Evolutionary conservation across 768 basidiomycete genomes (phyloP), one percentile per base, ranked within the genome.

Genomic region (Paxillus ammoniavirescens): DNA sequence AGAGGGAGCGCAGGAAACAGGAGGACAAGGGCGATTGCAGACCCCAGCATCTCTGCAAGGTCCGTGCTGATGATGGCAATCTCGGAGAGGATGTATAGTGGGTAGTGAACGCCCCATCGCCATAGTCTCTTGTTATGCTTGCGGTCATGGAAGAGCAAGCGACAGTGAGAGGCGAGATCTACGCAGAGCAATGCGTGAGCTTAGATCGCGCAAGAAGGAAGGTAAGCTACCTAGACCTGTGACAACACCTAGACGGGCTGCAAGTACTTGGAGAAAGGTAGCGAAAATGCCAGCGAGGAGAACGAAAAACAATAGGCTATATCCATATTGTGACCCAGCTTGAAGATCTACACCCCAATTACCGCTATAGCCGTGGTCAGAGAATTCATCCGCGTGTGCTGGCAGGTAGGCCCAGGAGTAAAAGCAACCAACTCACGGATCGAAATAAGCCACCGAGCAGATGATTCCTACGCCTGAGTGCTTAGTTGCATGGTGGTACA

Each of bases 261-360:
- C 85, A 41, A 94, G 79, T 23, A 88, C 79, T 88, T 91, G 52
- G 38, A 94, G 76, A 57, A 90, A 83, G 2, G 89, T 86, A 14
- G 91, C 93, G 51, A 91, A 84, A 8, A 95, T 58, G 9, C 93
- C 93, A 2, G 94, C 76, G 17, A 97, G 67, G 6, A 97, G 78
- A 10, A 98, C 86, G 14, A 91, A 77, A 70, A 96, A 95, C 30
- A 98, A 79, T 13, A 95, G 77, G 55, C 81, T 82, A 71, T 96
- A 97, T 1, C 95, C 93, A 65, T 80, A 95, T 52, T 84, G 68
- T 17, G 89, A 88, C 9, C 93, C 93, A 1, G 93, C 93, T 69
- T 91, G 87, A 8, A 95, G 74, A 72, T 94, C 93, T 14, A 93
- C 92, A 15, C 87, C 83, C 93, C 92, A 93, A 64, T 94, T 95